Conservation (phyloP, 768 basidiomycete genomes). For the Russula dissimulans region DNA sequence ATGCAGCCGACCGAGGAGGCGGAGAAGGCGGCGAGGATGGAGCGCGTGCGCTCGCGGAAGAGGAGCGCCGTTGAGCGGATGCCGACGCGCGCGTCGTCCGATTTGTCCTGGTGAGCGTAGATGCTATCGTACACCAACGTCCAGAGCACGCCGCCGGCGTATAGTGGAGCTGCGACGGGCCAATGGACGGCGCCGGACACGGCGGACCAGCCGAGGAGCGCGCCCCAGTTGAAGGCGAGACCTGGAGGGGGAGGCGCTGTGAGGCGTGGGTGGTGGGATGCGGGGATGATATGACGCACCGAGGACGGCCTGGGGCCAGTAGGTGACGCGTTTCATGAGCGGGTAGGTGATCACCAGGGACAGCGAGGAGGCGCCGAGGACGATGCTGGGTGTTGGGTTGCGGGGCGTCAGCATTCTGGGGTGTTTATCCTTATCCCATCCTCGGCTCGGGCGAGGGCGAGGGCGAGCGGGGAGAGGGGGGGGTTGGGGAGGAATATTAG, state of each 20-base stretch:
- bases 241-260: constrained; percentile 36
- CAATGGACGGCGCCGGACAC: constrained; percentile 75
- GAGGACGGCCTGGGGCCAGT: constrained; percentile 95
- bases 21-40: constrained; percentile 69
- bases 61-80: constrained; percentile 93
- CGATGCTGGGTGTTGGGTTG: constrained; percentile 45
- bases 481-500: background rate
- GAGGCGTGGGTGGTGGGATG: too few relatives aligned
- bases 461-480: too few relatives aligned
- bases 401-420: background rate
- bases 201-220: constrained; percentile 93
- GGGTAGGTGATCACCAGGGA: constrained; percentile 86
- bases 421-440: background rate
- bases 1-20: constrained; percentile 64
- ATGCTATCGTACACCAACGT: constrained; percentile 96
- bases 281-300: constrained; percentile 40
- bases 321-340: constrained; percentile 91
- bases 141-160: constrained; percentile 86
- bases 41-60: constrained; percentile 69
- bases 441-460: too few relatives aligned
- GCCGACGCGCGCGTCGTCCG: constrained; percentile 76
- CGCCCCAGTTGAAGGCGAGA: constrained; percentile 96
- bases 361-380: constrained; percentile 86
- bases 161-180: constrained; percentile 77
- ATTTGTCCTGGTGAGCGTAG: constrained; percentile 98